Base-by-base conservation (phyloP, 768 basidiomycete species). In the Tricholomella constricta region DNA sequence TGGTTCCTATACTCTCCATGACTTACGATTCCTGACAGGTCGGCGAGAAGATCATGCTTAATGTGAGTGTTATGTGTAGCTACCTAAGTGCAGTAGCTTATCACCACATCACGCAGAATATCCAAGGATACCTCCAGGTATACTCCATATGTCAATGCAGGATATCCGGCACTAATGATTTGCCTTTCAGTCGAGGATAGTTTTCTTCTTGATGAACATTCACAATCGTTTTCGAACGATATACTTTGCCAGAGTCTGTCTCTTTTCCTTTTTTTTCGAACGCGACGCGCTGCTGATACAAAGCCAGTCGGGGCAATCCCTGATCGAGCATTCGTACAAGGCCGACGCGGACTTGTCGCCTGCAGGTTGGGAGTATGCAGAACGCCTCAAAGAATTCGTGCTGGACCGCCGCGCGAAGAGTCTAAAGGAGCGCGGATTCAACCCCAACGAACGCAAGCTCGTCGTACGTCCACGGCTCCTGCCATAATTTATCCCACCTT, bases 141-240 rank as follows among this genome's bases (percentile, higher is more conserved):
- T 31, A 74, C 56, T 26, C 23, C 29, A 34, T 11, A n/a, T 32
- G 29, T 14, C 17, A 27, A 19, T 25, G 15, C 38, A 26, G 23
- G 45, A 19, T 40, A 19, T 43, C 6, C 52, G 61, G 6, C 60
- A 14, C 9, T 32, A 10, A 46, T 45, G 47, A 12, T 26, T 27
- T 26, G 14, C 48, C 1, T 34, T 61, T 14, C 70, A 98, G 86
- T 93, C 93, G 2, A 78, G 96, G 54, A 94, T 98, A 54, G 91
- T 98, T 22, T 99, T 98, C 79, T 98, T 97, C 79, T 78, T 99
- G 40, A 98, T 98, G 97, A 99, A 99, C 68, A 98, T 99, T 43
- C 96, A 99, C 72, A 98, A 94, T 64, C 80, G 82, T 57, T 90
- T 86, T 66, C 80, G 96, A 19, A 94, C 88, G 42, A 99, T 99